Base-by-base conservation (phyloP, 768 basidiomycete genomes). In the Baorangia bicolor region DNA sequence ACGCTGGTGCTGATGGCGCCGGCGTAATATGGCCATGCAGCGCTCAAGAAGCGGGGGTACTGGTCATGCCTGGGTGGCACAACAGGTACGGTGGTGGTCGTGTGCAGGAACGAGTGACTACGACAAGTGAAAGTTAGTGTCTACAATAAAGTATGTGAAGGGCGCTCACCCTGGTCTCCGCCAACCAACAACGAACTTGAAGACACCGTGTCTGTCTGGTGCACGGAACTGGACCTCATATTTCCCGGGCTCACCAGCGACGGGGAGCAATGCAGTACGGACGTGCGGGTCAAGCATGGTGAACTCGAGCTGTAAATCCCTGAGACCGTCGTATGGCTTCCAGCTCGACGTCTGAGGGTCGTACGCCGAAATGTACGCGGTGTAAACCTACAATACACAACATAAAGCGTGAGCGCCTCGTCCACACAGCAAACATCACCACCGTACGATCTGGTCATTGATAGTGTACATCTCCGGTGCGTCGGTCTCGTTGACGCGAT, bases 261-360 rank as follows among this genome's bases (percentile, higher is more conserved):
- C 82, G 12, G 88, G 79, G 12, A 71, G 77, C 11, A 99, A 79
- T 8, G 88, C 74, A 14, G 86, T 92, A 34, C 97, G 92, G 56
- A 98, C 76, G 71, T 97, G 94, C 1, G 97, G 97, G 71, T 99
- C 97, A 38, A 99, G 85, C 97, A 99, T 99, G 21, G 94, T 96
- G 69, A 98, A 98, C 64, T 96, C 95, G 48, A 98, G 79, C 64
- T 98, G 96, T 28, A 98, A 68, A 69, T 98, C 97, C 12, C 74
- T 70, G 48, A 93, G 70, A 31, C 79, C 82, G 13, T 86, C 85
- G 69, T 86, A 86, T 0, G 92, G 87, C 49, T 75, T 75, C 93
- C 94, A 98, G 13, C 68, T 69, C 10, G 76, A 73, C 7, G 76
- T 78, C 54, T 68, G 69, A 21, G 85, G 70, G 63, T 88, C 77